Evolutionary conservation across 1,284 basidiomycete species (phyloP), one percentile per base, ranked within the genome.

Genomic region (Cutaneotrichosporon curvatum): DNA sequence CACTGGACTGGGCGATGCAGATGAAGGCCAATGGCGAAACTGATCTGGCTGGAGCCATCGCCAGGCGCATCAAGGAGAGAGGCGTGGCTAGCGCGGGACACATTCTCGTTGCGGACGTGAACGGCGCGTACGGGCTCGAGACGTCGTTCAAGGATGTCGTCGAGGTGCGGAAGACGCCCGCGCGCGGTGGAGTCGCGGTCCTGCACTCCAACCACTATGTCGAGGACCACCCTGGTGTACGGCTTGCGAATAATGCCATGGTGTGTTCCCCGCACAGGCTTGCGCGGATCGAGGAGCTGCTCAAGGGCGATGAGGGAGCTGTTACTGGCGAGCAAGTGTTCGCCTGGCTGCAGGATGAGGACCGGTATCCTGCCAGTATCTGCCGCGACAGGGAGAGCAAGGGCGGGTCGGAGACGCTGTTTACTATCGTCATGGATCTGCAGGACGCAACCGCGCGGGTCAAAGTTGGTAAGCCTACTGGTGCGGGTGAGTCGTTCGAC

Each of bases 161-260:
- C 18, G 36, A 36, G 28, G 48, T 54, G 9, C 30, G 33, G 15
- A 34, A 35, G n/a, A 31, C 19, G 4, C 15, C 32, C 7, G 43
- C 39, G 10, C 41, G 33, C 11, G 40, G 40, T 1, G 46, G 40
- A 21, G 30, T 30, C 1, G 39, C 48, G 1, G 30, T 51, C 14
- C 31, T 54, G 7, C 53, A 54, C 48, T 50, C 53, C 20, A 54
- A 54, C 48, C 53, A 54, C 48, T 54, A 54, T 30, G 23, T 54
- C 34, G 48, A 43, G 36, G 39, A 38, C 33, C 53, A 54, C 36
- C 48, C 48, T 0, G 53, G 46, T 18, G 48, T 54, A 22, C 43
- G 34, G 37, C 46, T 48, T 25, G 41, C 32, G 1, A 7, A 31
- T 15, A 40, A 37, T 21, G 22, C 23, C 14, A 15, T 50, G 32